These are phyloP conservation scores for Nitzschia palea DNA, from an alignment of 108 stramenopile species.

Conservation along the genomic window DNA sequence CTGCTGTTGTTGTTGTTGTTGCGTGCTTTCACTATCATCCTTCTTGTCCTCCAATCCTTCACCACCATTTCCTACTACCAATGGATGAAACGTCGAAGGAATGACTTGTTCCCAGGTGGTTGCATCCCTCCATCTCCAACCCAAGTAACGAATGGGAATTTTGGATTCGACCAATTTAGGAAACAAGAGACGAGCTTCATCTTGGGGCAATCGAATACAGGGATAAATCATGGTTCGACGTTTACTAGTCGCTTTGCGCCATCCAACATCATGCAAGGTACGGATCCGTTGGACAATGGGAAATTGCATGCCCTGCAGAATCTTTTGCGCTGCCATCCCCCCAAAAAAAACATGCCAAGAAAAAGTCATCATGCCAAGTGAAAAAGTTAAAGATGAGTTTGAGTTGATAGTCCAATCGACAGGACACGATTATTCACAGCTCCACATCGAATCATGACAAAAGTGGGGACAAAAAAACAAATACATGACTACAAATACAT, in stretches of 20 bases:
- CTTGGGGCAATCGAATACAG: constrained; percentile 2
- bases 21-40: background rate
- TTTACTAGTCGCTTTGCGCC: background rate
- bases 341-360: background rate
- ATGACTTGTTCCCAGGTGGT: background rate
- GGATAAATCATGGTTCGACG: background rate
- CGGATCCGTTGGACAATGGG: background rate
- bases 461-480: background rate
- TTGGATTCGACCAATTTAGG: background rate
- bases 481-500: background rate
- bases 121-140: background rate
- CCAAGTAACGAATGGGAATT: constrained; percentile 2
- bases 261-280: background rate
- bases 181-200: background rate
- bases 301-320: constrained; percentile 25
- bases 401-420: no score
- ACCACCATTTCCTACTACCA: background rate
- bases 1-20: background rate
- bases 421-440: no score
- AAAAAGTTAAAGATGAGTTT: background rate
- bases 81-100: background rate
- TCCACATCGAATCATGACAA: no score
- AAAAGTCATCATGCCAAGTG: no score
- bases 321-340: constrained; percentile 26
- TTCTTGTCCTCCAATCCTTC: background rate